These are phyloP conservation scores for Diplodia intermedia DNA, from an alignment of 2,329 filamentous ascomycete species.

Conservation along the genomic window DNA sequence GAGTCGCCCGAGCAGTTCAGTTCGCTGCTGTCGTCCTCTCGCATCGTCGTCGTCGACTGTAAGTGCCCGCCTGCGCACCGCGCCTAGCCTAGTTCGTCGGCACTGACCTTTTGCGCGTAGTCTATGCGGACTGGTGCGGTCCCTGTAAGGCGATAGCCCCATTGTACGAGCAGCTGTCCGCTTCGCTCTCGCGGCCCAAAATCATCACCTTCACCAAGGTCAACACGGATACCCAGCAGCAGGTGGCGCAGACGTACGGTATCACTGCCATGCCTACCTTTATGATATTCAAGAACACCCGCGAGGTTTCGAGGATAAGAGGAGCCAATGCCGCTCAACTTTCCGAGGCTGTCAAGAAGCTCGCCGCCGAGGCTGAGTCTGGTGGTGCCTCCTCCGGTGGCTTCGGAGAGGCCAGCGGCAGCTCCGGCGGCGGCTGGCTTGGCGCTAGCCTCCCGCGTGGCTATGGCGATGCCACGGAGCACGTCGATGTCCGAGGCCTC, in stretches of 20 bases:
- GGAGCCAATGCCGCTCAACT: conserved; percentile 78
- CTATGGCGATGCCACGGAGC: conserved; percentile 82
- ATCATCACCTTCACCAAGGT: conserved; percentile 85
- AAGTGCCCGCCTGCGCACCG: conserved; percentile 52
- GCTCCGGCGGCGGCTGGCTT: conserved; percentile 66
- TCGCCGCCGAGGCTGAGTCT: conserved; percentile 68
- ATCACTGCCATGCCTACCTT: conserved; percentile 89
- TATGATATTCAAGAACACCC: conserved; percentile 75
- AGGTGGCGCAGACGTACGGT: conserved; percentile 75
- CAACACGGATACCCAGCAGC: conserved; percentile 78
- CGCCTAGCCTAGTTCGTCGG: conserved; percentile 34
- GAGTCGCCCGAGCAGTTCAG: conserved; percentile 51
- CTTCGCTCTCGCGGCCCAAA: conserved; percentile 72
- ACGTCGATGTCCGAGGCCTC: conserved; percentile 78
- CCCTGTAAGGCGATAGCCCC: conserved; percentile 86
- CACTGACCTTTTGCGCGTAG: conserved; percentile 55
- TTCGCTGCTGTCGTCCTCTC: conserved; percentile 72
- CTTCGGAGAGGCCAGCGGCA: conserved; percentile 52
- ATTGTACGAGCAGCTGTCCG: conserved; percentile 78
- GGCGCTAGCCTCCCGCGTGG: conserved; percentile 78
- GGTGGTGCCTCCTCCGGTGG: conserved; percentile 51
- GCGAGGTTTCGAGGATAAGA: conserved; percentile 70
- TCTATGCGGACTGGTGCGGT: conserved; percentile 86
- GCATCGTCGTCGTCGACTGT: conserved; percentile 89
- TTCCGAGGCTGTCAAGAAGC: conserved; percentile 72